These are phyloP conservation scores for Ceratobasidium sp. DNA, from an alignment of 1,284 basidiomycete genomes.

Conservation along the genomic window DNA sequence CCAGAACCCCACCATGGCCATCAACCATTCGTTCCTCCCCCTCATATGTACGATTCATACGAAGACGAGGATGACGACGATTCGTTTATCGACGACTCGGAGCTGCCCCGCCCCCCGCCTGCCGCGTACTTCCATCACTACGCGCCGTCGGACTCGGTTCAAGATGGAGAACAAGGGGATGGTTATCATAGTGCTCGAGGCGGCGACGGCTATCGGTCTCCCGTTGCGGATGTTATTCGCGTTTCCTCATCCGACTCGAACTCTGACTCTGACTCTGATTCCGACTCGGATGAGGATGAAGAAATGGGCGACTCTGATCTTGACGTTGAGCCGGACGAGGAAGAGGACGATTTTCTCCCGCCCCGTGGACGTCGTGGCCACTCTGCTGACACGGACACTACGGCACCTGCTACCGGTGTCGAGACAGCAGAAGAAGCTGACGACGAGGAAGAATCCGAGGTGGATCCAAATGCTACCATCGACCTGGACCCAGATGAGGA, in stretches of 20 bases:
- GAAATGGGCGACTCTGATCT: conserved; percentile 2
- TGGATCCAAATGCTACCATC: conserved; percentile 9
- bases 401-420: neutral
- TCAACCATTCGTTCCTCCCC: neutral
- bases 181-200: conserved; percentile 19
- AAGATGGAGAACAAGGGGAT: neutral
- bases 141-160: conserved; percentile 24
- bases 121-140: conserved; percentile 39
- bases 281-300: neutral
- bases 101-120: conserved; percentile 28
- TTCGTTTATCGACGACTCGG: conserved; percentile 38
- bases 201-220: neutral
- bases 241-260: neutral
- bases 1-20: neutral
- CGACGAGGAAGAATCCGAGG: conserved; percentile 21
- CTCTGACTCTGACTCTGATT: too few relatives aligned
- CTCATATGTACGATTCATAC: conserved; percentile 28
- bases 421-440: conserved; percentile 38
- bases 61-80: conserved; percentile 41
- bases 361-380: conserved; percentile 26
- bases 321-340: conserved; percentile 22
- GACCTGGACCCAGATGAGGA: neutral
- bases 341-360: conserved; percentile 39
- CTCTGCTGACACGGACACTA: conserved; percentile 15
- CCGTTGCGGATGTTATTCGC: neutral